Conservation (phyloP, 345 rosid species). For the Salix udensis region DNA sequence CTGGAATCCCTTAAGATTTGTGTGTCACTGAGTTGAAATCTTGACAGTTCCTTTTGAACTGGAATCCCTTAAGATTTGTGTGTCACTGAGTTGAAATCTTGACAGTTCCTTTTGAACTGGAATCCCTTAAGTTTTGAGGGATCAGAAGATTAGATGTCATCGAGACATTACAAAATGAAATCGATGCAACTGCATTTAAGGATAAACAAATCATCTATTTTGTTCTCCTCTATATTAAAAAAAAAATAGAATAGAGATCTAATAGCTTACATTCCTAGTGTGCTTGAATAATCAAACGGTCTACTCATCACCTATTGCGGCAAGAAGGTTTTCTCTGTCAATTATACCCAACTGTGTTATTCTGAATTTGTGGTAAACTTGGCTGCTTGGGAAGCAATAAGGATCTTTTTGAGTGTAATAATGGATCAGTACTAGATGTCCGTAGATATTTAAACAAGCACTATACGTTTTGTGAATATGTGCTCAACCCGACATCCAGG, state of each 20-base stretch:
- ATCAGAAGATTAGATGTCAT: not conserved
- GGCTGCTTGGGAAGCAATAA: not conserved
- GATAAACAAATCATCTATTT: not conserved
- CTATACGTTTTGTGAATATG: not conserved
- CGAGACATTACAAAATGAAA: not conserved
- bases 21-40: not conserved
- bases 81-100: not conserved
- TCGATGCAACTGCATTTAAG: conserved; percentile 7
- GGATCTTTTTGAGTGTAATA: not conserved
- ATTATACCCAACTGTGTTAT: not conserved
- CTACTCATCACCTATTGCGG: not conserved
- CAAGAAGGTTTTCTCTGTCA: not conserved
- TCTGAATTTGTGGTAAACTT: not conserved
- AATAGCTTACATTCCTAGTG: not conserved
- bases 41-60: not conserved
- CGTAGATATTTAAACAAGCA: not conserved
- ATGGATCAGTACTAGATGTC: not conserved
- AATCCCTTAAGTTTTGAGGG: not conserved
- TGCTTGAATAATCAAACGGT: not conserved
- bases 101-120: not conserved
- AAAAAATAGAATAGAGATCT: not conserved
- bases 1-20: not conserved
- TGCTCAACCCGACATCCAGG: not conserved
- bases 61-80: not conserved
- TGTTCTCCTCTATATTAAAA: not conserved